Percentiles rank a stretch among this genome's conserved stretches.
These are phyloP conservation scores for Blakeslea trispora DNA, from an alignment of 371 early-diverging fungal genomes.

Conservation along the genomic window DNA sequence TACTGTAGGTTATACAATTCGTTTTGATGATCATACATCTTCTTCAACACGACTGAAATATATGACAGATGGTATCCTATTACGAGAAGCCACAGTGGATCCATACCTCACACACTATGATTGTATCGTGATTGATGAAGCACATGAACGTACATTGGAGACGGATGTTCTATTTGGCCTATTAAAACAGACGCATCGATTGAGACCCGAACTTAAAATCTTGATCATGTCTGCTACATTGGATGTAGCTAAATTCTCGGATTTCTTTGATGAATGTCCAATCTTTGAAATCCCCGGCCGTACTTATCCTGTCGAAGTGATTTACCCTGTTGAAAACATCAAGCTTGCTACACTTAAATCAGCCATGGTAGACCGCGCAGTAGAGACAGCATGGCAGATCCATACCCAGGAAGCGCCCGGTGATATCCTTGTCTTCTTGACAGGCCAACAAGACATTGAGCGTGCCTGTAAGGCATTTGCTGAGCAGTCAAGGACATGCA, in stretches of 20 bases:
- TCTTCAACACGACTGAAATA: conserved; percentile 73
- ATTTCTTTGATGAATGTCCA: conserved; percentile 76
- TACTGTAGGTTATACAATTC: conserved; percentile 83
- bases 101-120: conserved; percentile 65
- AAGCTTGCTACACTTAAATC: conserved; percentile 65
- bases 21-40: conserved; percentile 75
- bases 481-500: conserved; percentile 27
- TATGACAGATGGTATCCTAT: conserved; percentile 93
- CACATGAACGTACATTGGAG: conserved; percentile 93
- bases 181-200: conserved; percentile 61
- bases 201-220: conserved; percentile 65
- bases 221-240: conserved; percentile 87
- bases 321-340: conserved; percentile 53
- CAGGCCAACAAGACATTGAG: conserved; percentile 92
- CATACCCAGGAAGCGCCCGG: conserved; percentile 73
- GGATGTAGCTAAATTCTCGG: conserved; percentile 72
- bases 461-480: conserved; percentile 59
- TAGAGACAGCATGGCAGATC: conserved; percentile 80
- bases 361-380: conserved; percentile 66
- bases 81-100: conserved; percentile 77
- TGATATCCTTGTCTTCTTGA: conserved; percentile 88
- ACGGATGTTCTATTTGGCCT: conserved; percentile 93
- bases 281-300: conserved; percentile 86
- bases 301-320: conserved; percentile 75
- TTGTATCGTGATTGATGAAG: conserved; percentile 89